Evolutionary conservation across 2,329 filamentous ascomycete species (phyloP).

Genomic region (Neonectria ditissima): DNA sequence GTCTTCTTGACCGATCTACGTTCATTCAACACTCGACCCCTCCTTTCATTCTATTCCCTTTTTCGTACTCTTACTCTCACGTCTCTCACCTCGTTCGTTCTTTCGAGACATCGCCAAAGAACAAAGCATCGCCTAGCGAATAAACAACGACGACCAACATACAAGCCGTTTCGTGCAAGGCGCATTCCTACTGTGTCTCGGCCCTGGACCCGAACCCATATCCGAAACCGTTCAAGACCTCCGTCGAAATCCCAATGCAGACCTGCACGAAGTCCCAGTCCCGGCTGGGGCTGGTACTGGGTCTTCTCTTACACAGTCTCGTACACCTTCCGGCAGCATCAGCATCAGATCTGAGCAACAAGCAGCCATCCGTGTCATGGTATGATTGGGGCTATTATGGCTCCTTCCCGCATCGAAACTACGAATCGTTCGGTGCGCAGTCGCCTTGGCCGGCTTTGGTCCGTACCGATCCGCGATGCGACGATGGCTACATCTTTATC

Average conservation of each 20-base stretch:
- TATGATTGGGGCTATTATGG: conserved; percentile 43
- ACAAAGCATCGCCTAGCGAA: neutral
- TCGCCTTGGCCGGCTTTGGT: conserved; percentile 50
- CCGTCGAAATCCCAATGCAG: conserved; percentile 14
- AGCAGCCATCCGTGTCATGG: conserved; percentile 16
- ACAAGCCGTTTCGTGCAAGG: neutral
- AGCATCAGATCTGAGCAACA: conserved; percentile 8
- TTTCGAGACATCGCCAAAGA: neutral
- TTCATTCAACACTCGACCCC: conserved; percentile 4
- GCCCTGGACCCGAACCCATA: neutral
- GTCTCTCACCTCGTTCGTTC: neutral
- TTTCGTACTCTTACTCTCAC: neutral
- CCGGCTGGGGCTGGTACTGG: conserved; percentile 17
- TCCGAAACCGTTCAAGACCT: conserved; percentile 1
- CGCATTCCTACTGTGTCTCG: neutral
- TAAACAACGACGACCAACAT: neutral
- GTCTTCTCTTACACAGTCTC: conserved; percentile 4
- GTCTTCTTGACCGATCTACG: neutral
- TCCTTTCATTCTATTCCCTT: neutral
- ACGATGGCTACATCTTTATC: conserved; percentile 53
- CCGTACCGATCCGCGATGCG: conserved; percentile 49
- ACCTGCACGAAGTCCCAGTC: neutral
- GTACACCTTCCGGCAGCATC: conserved; percentile 8
- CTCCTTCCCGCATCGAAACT: conserved; percentile 35
- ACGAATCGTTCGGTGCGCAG: conserved; percentile 36